Percentiles rank a stretch among this genome's conserved stretches.
Conservation (phyloP, 23 red algal species). For the Gracilaria gracilis region DNA sequence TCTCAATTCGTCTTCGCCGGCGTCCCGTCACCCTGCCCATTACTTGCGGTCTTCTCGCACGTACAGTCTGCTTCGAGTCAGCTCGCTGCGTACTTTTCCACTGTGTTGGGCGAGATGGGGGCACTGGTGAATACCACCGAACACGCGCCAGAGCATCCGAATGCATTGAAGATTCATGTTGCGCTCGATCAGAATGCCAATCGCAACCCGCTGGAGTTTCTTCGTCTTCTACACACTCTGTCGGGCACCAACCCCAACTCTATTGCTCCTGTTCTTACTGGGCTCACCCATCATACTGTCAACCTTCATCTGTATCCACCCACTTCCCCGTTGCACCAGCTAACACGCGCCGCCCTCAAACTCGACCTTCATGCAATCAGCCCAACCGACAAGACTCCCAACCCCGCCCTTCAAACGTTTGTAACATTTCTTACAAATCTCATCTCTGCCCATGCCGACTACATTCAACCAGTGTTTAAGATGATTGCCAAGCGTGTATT, state of each 20-base stretch:
- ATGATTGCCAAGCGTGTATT: constrained; percentile 35
- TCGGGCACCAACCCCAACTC: constrained; percentile 10
- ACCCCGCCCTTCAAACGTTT: constrained; percentile 26
- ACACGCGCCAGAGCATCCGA: not conserved
- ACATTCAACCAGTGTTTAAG: constrained; percentile 36
- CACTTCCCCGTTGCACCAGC: constrained; percentile 8
- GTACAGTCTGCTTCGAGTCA: not conserved
- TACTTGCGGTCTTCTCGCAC: too few relatives aligned
- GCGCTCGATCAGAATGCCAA: constrained; percentile 24
- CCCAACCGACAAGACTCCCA: not conserved
- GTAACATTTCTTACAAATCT: constrained; percentile 40
- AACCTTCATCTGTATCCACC: constrained; percentile 1
- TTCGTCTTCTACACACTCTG: constrained; percentile 49
- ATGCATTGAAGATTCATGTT: constrained; percentile 6
- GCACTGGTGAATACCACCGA: not conserved
- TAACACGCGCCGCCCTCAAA: constrained; percentile 30
- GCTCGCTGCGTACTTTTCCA: not conserved
- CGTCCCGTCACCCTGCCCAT: too few relatives aligned
- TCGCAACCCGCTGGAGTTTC: constrained; percentile 40
- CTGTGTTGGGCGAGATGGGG: not conserved
- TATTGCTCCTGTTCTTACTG: constrained; percentile 35
- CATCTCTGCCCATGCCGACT: constrained; percentile 45
- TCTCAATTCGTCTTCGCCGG: too few relatives aligned
- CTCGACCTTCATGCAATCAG: constrained; percentile 39
- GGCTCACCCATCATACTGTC: constrained; percentile 44